phyloP scores from a whole-genome alignment of 169 alveolate species.

The Plasmodium sp. region DNA sequence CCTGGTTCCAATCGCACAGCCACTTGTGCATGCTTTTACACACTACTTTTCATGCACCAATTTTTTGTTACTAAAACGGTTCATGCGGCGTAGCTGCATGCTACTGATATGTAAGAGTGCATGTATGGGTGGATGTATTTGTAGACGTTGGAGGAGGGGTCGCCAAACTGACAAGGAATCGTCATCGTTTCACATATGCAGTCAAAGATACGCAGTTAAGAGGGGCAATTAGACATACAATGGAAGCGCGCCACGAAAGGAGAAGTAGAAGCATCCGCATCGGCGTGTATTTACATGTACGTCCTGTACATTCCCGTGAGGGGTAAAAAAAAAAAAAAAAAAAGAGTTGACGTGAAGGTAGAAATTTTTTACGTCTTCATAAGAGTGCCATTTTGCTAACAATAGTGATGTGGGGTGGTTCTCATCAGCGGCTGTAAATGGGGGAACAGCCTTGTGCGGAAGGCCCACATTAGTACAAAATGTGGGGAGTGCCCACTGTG shows the following conservation, averaged over 20 bases:
- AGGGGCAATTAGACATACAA: neutral
- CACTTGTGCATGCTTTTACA: neutral
- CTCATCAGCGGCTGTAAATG: neutral
- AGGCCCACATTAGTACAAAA: neutral
- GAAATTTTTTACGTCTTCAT: neutral
- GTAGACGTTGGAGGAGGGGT: neutral
- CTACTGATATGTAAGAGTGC: neutral
- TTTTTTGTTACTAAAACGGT: neutral
- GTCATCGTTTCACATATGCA: neutral
- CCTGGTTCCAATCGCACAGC: neutral
- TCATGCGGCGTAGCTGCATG: neutral
- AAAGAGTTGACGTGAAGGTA: neutral
- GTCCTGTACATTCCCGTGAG: neutral
- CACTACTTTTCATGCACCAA: neutral
- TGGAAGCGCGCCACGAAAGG: neutral
- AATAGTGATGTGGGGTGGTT: neutral
- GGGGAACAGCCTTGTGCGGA: neutral
- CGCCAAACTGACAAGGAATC: neutral
- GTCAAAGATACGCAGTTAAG: neutral
- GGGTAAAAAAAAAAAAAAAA: neutral
- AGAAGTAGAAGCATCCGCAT: too few relatives aligned
- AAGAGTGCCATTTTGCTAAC: neutral
- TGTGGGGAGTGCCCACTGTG: neutral
- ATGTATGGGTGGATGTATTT: too few relatives aligned
- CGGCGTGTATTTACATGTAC: neutral